Percentiles rank a stretch among this genome's conserved stretches.
These are phyloP conservation scores for Penicillium olsonii DNA, from an alignment of 2,329 filamentous ascomycete species.

Conservation along the genomic window DNA sequence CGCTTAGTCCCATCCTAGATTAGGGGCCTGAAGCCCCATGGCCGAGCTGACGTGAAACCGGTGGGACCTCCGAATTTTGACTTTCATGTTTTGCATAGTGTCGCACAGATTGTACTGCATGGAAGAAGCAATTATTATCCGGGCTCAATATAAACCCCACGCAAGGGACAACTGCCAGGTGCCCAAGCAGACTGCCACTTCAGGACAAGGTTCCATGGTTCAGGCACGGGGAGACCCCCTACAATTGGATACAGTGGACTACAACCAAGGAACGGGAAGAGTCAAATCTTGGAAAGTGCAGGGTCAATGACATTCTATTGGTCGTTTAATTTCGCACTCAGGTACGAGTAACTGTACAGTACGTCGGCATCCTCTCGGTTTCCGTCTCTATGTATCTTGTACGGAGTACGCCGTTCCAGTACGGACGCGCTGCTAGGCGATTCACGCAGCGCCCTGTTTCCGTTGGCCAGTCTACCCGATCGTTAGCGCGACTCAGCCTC, in stretches of 20 bases:
- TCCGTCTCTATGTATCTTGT: too few species aligned
- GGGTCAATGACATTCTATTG: background rate
- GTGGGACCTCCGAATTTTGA: background rate
- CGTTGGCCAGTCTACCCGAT: conserved; percentile 33
- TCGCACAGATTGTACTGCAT: background rate
- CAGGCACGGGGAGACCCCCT: conserved; percentile 12
- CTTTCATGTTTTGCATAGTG: background rate
- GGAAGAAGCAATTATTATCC: conserved; percentile 6
- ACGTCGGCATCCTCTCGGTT: background rate
- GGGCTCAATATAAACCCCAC: background rate
- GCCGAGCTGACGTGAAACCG: background rate
- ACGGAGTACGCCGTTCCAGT: too few species aligned
- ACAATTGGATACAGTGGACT: conserved; percentile 3
- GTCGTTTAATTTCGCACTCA: background rate
- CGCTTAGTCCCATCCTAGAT: background rate
- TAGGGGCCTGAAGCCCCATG: background rate
- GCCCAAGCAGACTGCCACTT: conserved; percentile 27
- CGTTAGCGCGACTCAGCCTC: conserved; percentile 5
- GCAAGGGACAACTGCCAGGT: conserved; percentile 1
- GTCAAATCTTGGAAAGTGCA: background rate
- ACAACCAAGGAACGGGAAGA: background rate
- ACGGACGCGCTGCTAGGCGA: background rate
- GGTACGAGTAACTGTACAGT: background rate
- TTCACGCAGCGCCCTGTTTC: conserved; percentile 28
- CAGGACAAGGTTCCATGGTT: conserved; percentile 24